These are phyloP conservation scores for Apiospora sp. DNA, from an alignment of 2,329 filamentous ascomycete species.

Conservation along the genomic window DNA sequence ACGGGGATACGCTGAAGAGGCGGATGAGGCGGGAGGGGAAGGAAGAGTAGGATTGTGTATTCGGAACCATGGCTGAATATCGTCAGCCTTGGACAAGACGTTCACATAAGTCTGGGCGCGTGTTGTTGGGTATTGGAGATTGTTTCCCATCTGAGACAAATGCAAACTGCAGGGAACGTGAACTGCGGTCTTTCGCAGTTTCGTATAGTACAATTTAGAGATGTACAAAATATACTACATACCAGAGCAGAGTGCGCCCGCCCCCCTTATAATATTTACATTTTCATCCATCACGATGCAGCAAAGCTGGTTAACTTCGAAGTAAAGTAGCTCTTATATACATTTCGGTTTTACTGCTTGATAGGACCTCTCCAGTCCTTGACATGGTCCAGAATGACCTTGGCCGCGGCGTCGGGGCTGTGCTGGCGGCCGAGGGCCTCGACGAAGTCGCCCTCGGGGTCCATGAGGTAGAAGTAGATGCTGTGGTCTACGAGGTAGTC, in stretches of 20 bases:
- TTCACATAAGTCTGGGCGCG: too few relatives aligned
- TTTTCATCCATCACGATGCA: neutral
- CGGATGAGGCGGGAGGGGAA: slow-evolving; percentile 31
- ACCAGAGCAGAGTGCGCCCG: slow-evolving; percentile 8
- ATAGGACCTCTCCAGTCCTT: slow-evolving; percentile 59
- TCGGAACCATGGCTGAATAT: too few relatives aligned
- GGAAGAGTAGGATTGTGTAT: too few relatives aligned
- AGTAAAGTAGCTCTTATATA: neutral
- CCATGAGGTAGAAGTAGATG: slow-evolving; percentile 99
- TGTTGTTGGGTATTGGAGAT: too few relatives aligned
- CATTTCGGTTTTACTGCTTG: neutral
- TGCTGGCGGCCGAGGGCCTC: slow-evolving; percentile 96
- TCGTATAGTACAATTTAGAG: slow-evolving; percentile 8
- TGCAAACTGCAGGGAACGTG: neutral
- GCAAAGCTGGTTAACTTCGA: neutral
- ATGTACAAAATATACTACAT: slow-evolving; percentile 14
- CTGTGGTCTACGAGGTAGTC: slow-evolving; percentile 98
- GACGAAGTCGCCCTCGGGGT: slow-evolving; percentile 97
- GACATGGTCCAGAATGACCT: slow-evolving; percentile 86
- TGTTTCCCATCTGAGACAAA: neutral
- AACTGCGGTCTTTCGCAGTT: neutral
- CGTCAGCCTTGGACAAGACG: too few relatives aligned
- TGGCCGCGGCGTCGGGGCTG: slow-evolving; percentile 84
- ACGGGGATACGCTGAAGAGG: slow-evolving; percentile 36
- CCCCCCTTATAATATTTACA: neutral